Evolutionary conservation across 2,329 filamentous ascomycete genomes (phyloP).

Genomic region (Fusarium proliferatum): DNA sequence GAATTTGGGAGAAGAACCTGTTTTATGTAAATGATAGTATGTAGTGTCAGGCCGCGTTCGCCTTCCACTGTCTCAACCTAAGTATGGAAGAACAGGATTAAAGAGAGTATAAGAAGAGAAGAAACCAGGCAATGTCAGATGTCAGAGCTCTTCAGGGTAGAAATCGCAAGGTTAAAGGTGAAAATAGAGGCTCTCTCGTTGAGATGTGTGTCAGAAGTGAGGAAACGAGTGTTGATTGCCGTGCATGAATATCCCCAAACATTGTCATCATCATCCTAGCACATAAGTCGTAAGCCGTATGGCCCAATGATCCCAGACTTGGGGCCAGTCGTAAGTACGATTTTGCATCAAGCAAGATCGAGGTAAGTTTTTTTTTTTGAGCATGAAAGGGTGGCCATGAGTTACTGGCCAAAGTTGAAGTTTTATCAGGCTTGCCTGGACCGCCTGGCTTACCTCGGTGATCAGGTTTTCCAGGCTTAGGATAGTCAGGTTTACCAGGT

Average conservation of each 20-base stretch:
- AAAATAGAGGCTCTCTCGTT: not conserved
- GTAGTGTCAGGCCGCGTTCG: not conserved
- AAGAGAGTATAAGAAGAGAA: constrained; percentile 7
- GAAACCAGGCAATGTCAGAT: not conserved
- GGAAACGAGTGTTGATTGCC: not conserved
- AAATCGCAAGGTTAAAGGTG: not conserved
- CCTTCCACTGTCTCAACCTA: not conserved
- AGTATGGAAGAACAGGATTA: not conserved
- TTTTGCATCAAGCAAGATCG: not conserved
- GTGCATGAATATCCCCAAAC: not conserved
- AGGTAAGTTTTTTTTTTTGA: not conserved
- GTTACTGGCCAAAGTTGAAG: not conserved
- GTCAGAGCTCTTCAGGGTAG: not conserved
- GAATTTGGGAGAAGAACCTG: not conserved
- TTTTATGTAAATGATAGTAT: not conserved
- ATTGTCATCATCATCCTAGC: not conserved
- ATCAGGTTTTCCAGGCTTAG: not conserved
- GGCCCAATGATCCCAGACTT: not conserved
- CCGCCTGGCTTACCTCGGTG: not conserved
- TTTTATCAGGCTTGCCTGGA: not conserved
- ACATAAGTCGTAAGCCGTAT: not conserved
- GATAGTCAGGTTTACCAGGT: not conserved
- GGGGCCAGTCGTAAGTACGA: not conserved
- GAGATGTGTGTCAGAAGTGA: not conserved
- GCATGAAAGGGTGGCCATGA: no score